phyloP scores from a whole-genome alignment of 2,329 filamentous ascomycete species.

The Aaosphaeria arxii region DNA sequence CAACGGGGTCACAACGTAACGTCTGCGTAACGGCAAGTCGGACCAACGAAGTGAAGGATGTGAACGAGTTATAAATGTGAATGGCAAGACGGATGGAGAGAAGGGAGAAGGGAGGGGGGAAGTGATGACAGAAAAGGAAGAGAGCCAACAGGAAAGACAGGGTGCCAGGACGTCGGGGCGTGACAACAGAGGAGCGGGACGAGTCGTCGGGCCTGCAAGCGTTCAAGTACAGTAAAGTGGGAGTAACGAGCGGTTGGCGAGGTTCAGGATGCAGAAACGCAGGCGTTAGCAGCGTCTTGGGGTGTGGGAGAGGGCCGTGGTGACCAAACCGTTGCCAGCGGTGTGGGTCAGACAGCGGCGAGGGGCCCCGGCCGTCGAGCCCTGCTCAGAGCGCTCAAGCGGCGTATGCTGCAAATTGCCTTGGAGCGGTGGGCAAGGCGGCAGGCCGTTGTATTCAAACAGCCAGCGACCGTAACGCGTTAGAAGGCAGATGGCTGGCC shows the following conservation, averaged over 20 bases:
- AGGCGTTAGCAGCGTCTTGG: slow-evolving; percentile 30
- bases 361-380: slow-evolving; percentile 13
- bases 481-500: slow-evolving; percentile 29
- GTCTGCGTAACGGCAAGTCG: slow-evolving; percentile 25
- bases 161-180: slow-evolving; percentile 34
- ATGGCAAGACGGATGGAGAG: background rate
- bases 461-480: slow-evolving; percentile 26
- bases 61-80: slow-evolving; percentile 1
- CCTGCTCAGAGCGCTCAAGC: slow-evolving; percentile 13
- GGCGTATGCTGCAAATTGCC: slow-evolving; percentile 24
- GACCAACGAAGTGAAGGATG: slow-evolving; percentile 5
- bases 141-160: slow-evolving; percentile 7
- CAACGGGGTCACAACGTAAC: slow-evolving; percentile 30
- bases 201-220: slow-evolving; percentile 21
- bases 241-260: slow-evolving; percentile 28
- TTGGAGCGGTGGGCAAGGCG: slow-evolving; percentile 32
- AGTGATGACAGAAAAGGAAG: background rate
- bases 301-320: slow-evolving; percentile 14
- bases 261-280: slow-evolving; percentile 29
- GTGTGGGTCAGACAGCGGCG: slow-evolving; percentile 38
- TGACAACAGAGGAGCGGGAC: slow-evolving; percentile 17
- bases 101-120: background rate
- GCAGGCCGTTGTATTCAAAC: slow-evolving; percentile 36
- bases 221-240: slow-evolving; percentile 32
- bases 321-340: slow-evolving; percentile 35